A percentile compares a stretch with the other conserved stretches of the same genome.
Conservation (phyloP, 2,329 filamentous ascomycete species). For the Cercospora beticola region DNA sequence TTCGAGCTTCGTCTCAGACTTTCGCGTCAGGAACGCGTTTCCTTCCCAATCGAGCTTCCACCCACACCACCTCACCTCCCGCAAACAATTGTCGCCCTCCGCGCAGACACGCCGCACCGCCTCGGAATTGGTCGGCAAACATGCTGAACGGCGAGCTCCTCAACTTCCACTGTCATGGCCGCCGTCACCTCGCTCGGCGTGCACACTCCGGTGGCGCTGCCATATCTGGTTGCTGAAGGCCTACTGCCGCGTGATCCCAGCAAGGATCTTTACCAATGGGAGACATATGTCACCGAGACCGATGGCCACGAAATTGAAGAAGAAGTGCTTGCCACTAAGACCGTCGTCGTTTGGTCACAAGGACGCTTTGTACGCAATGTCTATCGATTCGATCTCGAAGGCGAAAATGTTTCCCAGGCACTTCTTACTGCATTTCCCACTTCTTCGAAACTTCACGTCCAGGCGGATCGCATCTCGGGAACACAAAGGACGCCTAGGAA, state of each 20-base stretch:
- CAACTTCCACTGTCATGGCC: constrained; percentile 62
- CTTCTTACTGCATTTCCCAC: constrained; percentile 77
- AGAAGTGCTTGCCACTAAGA: constrained; percentile 73
- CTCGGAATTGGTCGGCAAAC: constrained; percentile 13
- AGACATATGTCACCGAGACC: constrained; percentile 54
- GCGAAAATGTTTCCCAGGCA: constrained; percentile 82
- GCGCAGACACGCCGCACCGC: neutral
- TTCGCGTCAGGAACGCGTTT: constrained; percentile 3
- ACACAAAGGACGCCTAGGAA: constrained; percentile 10
- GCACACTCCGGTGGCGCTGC: constrained; percentile 81
- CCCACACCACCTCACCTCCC: neutral
- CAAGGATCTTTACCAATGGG: constrained; percentile 71
- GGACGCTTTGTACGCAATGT: constrained; percentile 80
- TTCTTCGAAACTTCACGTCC: neutral
- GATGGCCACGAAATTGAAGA: constrained; percentile 58
- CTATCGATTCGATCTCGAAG: constrained; percentile 83
- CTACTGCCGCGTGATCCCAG: constrained; percentile 69
- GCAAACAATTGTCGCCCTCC: neutral
- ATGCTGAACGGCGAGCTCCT: constrained; percentile 17
- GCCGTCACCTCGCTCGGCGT: constrained; percentile 86
- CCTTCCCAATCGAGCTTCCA: constrained; percentile 1
- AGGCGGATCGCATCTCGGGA: neutral
- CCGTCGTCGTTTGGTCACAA: constrained; percentile 84
- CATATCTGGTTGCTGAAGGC: constrained; percentile 77
- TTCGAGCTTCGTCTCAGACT: constrained; percentile 3